These are phyloP conservation scores for Seminavis robusta DNA, from an alignment of 108 stramenopile genomes.

Conservation along the genomic window DNA sequence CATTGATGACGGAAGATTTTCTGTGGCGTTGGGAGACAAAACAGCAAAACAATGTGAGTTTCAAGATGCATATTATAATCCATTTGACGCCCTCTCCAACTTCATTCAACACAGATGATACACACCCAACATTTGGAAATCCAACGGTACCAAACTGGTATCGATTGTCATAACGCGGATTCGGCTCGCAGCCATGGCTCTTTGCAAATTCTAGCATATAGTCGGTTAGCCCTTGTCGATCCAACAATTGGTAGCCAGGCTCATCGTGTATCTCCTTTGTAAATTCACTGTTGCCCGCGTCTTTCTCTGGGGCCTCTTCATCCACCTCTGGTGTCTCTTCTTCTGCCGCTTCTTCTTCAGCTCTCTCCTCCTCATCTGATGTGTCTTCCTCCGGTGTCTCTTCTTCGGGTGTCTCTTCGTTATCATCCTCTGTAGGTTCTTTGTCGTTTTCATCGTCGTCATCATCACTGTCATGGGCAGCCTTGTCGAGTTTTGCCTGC, in stretches of 20 bases:
- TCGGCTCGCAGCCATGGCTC: conserved; percentile 47
- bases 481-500: conserved; percentile 82
- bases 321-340: neutral
- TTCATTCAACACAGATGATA: too few species aligned
- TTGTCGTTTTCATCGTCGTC: conserved; percentile 38
- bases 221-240: too few species aligned
- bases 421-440: conserved; percentile 27
- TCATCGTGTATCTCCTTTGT: neutral
- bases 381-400: conserved; percentile 5
- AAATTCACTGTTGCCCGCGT: too few species aligned
- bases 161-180: conserved; percentile 59
- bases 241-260: conserved; percentile 47
- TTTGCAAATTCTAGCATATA: conserved; percentile 66
- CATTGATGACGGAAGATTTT: conserved; percentile 97
- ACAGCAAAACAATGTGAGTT: too few species aligned
- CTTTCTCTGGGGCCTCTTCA: too few species aligned
- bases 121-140: conserved; percentile 97
- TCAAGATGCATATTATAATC: too few species aligned
- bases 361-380: neutral
- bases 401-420: conserved; percentile 18
- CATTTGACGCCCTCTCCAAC: too few species aligned
- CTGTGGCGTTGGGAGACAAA: too few species aligned
- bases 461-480: conserved; percentile 24
- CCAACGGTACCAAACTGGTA: conserved; percentile 96
- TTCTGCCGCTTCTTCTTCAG: neutral